Base-by-base conservation (phyloP, 2,329 filamentous ascomycete species). In the Neofusicoccum sp. region DNA sequence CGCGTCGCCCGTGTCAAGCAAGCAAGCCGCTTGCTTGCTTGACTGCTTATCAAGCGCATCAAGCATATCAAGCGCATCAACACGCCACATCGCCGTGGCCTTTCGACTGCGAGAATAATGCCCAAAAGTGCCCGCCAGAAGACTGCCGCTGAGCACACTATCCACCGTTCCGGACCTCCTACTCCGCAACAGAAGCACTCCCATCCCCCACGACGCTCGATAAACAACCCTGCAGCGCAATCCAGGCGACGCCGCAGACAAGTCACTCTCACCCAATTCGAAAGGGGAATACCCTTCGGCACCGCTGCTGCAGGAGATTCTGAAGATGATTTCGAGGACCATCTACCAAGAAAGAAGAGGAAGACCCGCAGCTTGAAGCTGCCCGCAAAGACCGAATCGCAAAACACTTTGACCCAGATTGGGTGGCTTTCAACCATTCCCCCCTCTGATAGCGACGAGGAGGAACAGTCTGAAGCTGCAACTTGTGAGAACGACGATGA, bases 361-460 rank as follows among this genome's bases (percentile, higher is more conserved):
- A 56, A 44, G 52, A 56, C 14, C 14, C 48, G 58, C 44, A 41
- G 28, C 6, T 33, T 14, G 9, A 16, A 12, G 4, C 39, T 62
- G 11, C 49, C 61, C n/a, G 22, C 28, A 8, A 62, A 62, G 33
- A 48, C 61, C 6, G 33, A 62, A 14, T 54, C 45, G 12, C 61
- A 63, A 22, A 58, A 50, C n/a, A 63, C 61, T 6, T 44, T 63
- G 2, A 63, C 61, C 4, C 61, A 63, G 36, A 63, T 63, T 43
- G 61, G 54, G n/a, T 63, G 45, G 45, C 7, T 59, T 6, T 50
- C 44, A 1, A 44, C 39, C 11, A 44, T 49, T 9, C 44, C 41
- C 3, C 44, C 54, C 5, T 58, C 52, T 6, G 52, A 63, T 16
- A 37, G 48, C 16, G 61, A 63, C 6, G 61, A 63, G 6, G 16